Percentiles rank a stretch among this genome's conserved stretches.
phyloP scores from a whole-genome alignment of 768 basidiomycete species.

The Mrakia frigida region DNA sequence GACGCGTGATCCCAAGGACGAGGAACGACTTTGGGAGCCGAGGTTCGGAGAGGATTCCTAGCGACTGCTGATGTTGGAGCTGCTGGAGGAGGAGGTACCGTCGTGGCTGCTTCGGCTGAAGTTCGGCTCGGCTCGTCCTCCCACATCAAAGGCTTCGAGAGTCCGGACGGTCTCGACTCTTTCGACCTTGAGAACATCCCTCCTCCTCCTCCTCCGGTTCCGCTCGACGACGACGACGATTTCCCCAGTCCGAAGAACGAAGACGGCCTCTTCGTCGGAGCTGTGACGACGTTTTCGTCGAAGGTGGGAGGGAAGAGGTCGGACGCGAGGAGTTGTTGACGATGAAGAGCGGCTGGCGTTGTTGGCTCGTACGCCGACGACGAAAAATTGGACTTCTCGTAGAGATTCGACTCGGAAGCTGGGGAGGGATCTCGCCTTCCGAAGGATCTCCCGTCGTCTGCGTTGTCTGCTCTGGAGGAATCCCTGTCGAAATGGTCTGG shows the following conservation, averaged over 20 bases:
- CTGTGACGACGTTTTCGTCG: neutral
- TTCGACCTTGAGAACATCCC: neutral
- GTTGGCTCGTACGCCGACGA: too few species aligned
- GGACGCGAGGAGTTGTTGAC: neutral
- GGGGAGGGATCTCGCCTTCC: too few species aligned
- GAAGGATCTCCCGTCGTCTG: neutral
- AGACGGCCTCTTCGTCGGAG: neutral
- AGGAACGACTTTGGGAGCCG: neutral
- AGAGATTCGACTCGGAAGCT: too few species aligned
- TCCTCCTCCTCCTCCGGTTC: neutral
- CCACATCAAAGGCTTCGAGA: neutral
- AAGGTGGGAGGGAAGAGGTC: neutral
- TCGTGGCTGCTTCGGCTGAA: neutral
- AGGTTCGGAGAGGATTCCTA: neutral
- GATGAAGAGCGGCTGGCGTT: neutral
- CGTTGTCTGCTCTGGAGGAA: neutral
- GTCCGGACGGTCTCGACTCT: neutral
- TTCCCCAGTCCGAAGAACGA: conserved; percentile 3
- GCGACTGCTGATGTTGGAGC: too few species aligned
- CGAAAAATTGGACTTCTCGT: too few species aligned
- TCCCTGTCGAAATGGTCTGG: neutral
- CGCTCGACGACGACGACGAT: neutral
- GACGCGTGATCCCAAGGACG: conserved; percentile 3
- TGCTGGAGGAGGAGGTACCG: neutral
- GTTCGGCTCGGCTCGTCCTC: neutral